These are phyloP conservation scores for Prunus fruticosa DNA, from an alignment of 306 rosid species.

Conservation along the genomic window DNA sequence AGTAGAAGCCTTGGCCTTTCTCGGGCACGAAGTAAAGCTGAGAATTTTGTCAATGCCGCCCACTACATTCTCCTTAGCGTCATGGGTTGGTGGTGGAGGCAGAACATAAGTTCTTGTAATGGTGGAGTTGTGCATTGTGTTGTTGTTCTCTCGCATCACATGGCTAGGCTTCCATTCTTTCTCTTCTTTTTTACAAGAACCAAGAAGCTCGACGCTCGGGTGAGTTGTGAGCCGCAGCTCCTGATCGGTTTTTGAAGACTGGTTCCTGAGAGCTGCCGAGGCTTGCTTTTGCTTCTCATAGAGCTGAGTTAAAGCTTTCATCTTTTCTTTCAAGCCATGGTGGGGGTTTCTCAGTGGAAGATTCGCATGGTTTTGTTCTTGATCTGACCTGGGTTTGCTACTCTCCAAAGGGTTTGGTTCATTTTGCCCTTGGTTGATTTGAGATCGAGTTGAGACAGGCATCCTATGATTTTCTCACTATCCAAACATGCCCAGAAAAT, in stretches of 20 bases:
- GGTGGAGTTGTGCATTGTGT: constrained; percentile 49
- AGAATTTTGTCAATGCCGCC: constrained; percentile 60
- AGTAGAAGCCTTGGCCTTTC: constrained; percentile 28
- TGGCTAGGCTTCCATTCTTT: constrained; percentile 20
- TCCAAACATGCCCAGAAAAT: constrained; percentile 40
- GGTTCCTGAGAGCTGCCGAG: constrained; percentile 53
- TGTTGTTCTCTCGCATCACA: constrained; percentile 65
- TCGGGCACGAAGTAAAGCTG: constrained; percentile 56
- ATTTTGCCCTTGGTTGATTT: constrained; percentile 27
- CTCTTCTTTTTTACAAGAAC: constrained; percentile 35
- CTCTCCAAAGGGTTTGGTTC: constrained; percentile 30
- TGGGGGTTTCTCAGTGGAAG: constrained; percentile 64
- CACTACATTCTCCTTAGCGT: constrained; percentile 55
- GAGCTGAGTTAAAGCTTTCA: constrained; percentile 69
- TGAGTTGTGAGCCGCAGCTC: constrained; percentile 35
- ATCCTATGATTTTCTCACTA: constrained; percentile 36
- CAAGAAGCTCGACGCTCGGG: constrained; percentile 33
- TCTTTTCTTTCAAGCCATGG: constrained; percentile 86
- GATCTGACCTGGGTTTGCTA: constrained; percentile 28
- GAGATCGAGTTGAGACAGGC: constrained; percentile 94
- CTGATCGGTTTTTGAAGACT: constrained; percentile 27
- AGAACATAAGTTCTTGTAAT: constrained; percentile 60
- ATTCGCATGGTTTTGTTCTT: constrained; percentile 26
- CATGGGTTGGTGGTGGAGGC: constrained; percentile 46
- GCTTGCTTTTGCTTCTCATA: constrained; percentile 92